Base-by-base conservation (phyloP, 2,329 filamentous ascomycete genomes). In the Acarospora socialis region DNA sequence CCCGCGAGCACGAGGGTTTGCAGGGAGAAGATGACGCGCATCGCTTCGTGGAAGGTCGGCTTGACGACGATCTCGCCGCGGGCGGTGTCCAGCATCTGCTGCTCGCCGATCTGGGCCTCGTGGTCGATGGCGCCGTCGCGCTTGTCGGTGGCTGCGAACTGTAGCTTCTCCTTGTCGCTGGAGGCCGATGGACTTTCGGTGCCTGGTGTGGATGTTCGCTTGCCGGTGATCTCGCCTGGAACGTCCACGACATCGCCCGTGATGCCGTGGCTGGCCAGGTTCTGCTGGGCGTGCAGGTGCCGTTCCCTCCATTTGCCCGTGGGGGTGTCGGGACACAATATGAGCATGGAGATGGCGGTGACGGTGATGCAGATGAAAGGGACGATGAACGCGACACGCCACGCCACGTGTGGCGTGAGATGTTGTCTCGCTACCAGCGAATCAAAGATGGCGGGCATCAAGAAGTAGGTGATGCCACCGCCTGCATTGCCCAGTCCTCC, bases 361-460 rank as follows among this genome's bases (percentile, higher is more conserved):
- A 55, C 48, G 8, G 77, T 63, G 51, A 87, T 77, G 42, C 87
- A 68, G 43, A 86, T 69, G 38, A 90, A 79, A 0, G 84, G 84
- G 4, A 92, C 77, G 39, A 92, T 61, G 51, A 92, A 93, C 3
- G 82, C 69, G 1, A 92, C 71, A 16, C 84, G 71, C 84, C 86
- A 93, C 2, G 84, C 79, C 21, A 73, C 66, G 44, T 80, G 73
- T 2, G 72, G 56, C 1, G 64, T 59, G 33, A 87, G 61, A 5
- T 73, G 70, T 29, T 65, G 64, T 1, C 65, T 48, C 5, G 56
- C 47, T 14, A 80, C 68, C 14, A 92, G 63, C 0, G 79, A 81
- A 54, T 92, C 78, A 55, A 78, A 90, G 35, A 93, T 75, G 4
- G 81, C 81, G 2, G 86, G 84, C 83, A 93, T 92, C 45, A 87